Base-by-base conservation (phyloP, 495 filamentous ascomycete species). In the Chaetomidium leptoderma region DNA sequence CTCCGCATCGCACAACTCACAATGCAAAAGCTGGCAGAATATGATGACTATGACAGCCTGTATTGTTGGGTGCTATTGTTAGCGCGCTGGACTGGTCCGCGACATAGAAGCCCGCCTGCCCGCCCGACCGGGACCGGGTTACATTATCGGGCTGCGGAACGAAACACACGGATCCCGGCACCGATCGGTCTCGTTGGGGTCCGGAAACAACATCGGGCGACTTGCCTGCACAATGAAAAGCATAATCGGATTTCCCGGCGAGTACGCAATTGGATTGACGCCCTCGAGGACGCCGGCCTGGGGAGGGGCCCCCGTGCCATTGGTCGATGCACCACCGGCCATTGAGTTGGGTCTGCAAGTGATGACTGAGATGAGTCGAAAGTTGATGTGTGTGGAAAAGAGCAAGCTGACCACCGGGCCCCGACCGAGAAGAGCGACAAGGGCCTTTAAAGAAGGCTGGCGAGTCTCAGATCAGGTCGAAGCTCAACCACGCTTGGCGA, bases 181-280 rank as follows among this genome's bases (percentile, higher is more conserved):
- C 47, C 47, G 47, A 24, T 51, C 27, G 11, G 37, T 44, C 19
- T n/a, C 35, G 10, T 3, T 26, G 44, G 26, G 30, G 47, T 17
- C 30, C 47, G 11, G 30, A 24, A 21, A 11, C 47, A 13, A 33
- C 11, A 52, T 16, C 26, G 23, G 21, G 30, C 37, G 3, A 52
- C 72, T 53, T 78, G 86, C 91, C 85, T 97, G 92, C 49, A 97
- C 91, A 63, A 97, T 96, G 70, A 98, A 97, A 30, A 96, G 68
- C 37, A 88, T 84, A 62, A 98, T 88, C n/a, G 93, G 93, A 60
- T 96, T 90, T 56, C 79, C 85, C 11, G 87, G 60, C 55, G 87
- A 83, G 73, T 90, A 95, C 5, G 73, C 53, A 10, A 81, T 73
- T 6, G 91, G 91, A 63, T 92, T 89, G 26, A 77, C 72, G 24